phyloP scores from a whole-genome alignment of 352 stramenopile genomes.

The Pythium chondricola region DNA sequence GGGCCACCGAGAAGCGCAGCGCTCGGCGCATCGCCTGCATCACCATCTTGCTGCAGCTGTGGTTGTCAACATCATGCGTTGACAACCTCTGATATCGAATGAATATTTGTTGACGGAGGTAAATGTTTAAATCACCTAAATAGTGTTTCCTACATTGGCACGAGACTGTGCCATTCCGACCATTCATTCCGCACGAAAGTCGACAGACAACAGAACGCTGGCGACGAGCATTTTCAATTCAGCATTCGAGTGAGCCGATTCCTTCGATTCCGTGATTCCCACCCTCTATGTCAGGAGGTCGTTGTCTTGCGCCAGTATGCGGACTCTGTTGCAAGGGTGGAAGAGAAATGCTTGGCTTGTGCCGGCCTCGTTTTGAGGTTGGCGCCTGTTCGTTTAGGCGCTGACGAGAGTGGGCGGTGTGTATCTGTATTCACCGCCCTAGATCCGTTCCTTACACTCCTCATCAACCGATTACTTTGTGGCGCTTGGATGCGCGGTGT shows the following conservation, averaged over 20 bases:
- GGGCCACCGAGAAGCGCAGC: no score
- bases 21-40: no score
- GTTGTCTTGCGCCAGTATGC: conserved; percentile 53
- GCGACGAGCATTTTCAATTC: no score
- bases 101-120: no score
- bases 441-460: conserved; percentile 77
- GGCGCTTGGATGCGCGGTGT: no score
- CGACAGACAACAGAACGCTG: no score
- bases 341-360: conserved; percentile 68
- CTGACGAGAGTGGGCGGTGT: conserved; percentile 70
- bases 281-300: conserved; percentile 79
- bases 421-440: conserved; percentile 28
- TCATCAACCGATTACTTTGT: neutral
- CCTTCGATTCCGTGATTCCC: conserved; percentile 9
- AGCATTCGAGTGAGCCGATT: neutral
- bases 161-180: neutral
- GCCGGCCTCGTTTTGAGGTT: conserved; percentile 62
- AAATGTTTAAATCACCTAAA: no score
- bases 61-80: no score
- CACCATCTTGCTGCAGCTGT: no score
- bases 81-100: no score
- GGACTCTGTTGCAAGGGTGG: conserved; percentile 80
- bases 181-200: no score
- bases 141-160: no score
- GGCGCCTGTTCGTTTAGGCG: conserved; percentile 47